phyloP scores from a whole-genome alignment of 1,284 basidiomycete species.

The Microbotryum saponariae region DNA sequence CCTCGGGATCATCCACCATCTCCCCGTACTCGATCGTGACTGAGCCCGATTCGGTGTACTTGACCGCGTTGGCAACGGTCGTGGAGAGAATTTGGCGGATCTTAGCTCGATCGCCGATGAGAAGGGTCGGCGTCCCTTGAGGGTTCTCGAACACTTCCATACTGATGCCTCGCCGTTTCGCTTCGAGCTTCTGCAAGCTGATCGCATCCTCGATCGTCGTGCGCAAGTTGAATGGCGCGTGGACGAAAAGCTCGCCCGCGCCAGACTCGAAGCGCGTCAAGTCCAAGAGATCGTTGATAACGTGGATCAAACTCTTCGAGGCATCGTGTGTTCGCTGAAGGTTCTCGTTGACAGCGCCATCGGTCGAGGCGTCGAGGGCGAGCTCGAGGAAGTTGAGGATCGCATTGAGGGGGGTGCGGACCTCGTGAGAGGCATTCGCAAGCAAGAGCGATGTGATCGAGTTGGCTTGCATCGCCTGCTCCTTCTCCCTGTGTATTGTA shows the following conservation, averaged over 20 bases:
- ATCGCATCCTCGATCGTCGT: conserved; percentile 38
- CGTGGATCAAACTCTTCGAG: conserved; percentile 28
- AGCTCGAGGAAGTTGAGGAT: conserved; percentile 30
- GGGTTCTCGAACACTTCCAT: conserved; percentile 29
- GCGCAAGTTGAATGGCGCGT: conserved; percentile 38
- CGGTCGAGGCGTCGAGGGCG: conserved; percentile 38
- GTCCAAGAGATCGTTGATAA: conserved; percentile 41
- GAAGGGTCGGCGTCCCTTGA: conserved; percentile 6
- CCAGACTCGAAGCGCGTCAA: conserved; percentile 39
- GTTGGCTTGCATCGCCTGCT: conserved; percentile 40
- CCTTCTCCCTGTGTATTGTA: conserved; percentile 30
- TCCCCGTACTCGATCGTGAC: conserved; percentile 36
- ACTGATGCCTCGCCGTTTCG: conserved; percentile 37
- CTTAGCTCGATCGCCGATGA: conserved; percentile 36
- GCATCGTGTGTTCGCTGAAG: conserved; percentile 39
- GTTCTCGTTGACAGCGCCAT: conserved; percentile 39
- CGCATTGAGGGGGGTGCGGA: conserved; percentile 17
- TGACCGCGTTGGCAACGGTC: conserved; percentile 37
- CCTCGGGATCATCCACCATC: not conserved
- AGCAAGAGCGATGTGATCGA: conserved; percentile 38
- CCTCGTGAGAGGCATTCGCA: conserved; percentile 40
- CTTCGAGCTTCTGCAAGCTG: conserved; percentile 40
- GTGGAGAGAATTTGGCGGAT: conserved; percentile 39
- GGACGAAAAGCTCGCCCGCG: conserved; percentile 34
- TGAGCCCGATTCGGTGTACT: conserved; percentile 37